phyloP scores from a whole-genome alignment of 2,329 filamentous ascomycete species.

The Annulohypoxylon truncatum region DNA sequence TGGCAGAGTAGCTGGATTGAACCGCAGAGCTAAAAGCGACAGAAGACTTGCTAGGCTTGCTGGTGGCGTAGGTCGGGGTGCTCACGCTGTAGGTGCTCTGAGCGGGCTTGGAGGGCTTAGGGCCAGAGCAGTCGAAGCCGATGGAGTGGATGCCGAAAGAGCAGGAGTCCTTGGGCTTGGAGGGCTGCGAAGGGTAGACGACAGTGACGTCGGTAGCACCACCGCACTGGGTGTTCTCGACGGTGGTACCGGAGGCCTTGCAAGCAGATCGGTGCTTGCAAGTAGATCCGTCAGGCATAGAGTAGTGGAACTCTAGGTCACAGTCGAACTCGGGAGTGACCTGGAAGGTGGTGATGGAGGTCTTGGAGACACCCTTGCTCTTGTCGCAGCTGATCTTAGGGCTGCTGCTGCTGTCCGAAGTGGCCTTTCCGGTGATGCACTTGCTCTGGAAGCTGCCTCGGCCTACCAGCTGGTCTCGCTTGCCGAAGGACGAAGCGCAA shows the following conservation, averaged over 20 bases:
- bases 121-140: conserved; percentile 75
- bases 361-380: conserved; percentile 62
- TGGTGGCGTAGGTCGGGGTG: conserved; percentile 25
- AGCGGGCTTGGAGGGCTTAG: conserved; percentile 41
- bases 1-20: conserved; percentile 18
- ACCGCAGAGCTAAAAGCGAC: conserved; percentile 18
- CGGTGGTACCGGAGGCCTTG: conserved; percentile 72
- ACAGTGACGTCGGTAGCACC: conserved; percentile 86
- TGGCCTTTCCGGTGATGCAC: conserved; percentile 69
- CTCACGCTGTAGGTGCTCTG: conserved; percentile 27
- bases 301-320: conserved; percentile 86
- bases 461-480: conserved; percentile 67
- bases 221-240: conserved; percentile 91
- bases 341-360: conserved; percentile 81
- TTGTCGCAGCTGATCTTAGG: conserved; percentile 69
- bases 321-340: conserved; percentile 79
- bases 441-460: conserved; percentile 65
- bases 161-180: conserved; percentile 69
- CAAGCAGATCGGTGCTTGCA: conserved; percentile 84
- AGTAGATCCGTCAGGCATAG: conserved; percentile 81
- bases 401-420: conserved; percentile 57
- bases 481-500: conserved; percentile 69
- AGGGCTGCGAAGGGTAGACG: conserved; percentile 69
- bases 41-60: conserved; percentile 20
- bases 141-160: conserved; percentile 79